Base-by-base conservation (phyloP, 306 rosid genomes). In the Rosa rugosa region DNA sequence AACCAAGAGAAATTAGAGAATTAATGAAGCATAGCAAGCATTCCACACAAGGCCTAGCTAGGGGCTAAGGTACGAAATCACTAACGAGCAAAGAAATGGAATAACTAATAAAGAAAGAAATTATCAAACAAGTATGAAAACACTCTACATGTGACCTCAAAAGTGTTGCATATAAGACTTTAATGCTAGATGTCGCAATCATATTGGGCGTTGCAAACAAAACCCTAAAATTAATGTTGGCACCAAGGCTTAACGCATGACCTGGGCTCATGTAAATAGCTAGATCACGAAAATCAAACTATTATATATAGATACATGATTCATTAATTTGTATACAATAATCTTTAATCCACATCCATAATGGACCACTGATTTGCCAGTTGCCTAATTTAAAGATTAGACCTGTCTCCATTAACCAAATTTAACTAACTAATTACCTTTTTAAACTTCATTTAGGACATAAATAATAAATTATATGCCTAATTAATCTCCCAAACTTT, bases 401-500 rank as follows among this genome's bases (percentile, higher is more conserved):
- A 53, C 59, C 13, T 20, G 25, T 42, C 45, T 42, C 45, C 45
- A 20, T 20, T 6, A 54, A 25, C 20, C 9, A 12, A 31, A 13
- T 8, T 63, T 63, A 63, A 63, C n/a, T 63, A 27, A 14, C 10
- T 31, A 12, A 63, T 31, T 3, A 60, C 41, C n/a, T 8, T 64
- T 64, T 64, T 14, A 17, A 34, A 64, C 42, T 34, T n/a, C 69
- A 12, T 12, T 63, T 63, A 59, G 2, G 34, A 23, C 65, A 6
- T 42, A 63, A 5, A 63, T 31, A 22, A 14, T 31, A 63, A 13
- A 5, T 63, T 34, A 1, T 63, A 34, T 27, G 27, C 27, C 27
- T 27, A 27, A 27, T 79, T 75, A 76, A 80, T 53, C 44, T 40
- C 36, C 59, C 40, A 47, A 69, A 69, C 80, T 62, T 57, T 72